Evolutionary conservation across 345 rosid genomes (phyloP), one percentile per base, ranked within the genome.

Genomic region (Eucalyptus decipiens): DNA sequence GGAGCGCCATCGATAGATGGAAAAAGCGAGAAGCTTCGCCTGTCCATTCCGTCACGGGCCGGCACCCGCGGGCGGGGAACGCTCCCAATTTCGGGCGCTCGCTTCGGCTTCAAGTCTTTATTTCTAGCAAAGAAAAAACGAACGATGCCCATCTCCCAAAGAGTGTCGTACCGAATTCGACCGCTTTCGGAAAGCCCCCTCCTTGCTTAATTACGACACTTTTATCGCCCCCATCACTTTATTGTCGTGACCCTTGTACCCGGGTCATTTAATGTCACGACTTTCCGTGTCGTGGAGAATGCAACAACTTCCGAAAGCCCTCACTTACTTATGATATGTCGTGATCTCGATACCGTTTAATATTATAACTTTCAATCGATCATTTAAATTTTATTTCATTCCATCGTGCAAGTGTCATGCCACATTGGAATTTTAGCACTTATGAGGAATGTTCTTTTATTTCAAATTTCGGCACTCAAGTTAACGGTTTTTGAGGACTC

Each of bases 321-420:
- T 1, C 14, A 6, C n/a, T n/a, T n/a, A n/a, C n/a, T n/a, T n/a
- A n/a, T n/a, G n/a, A 0, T 1, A 2, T 56, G 12, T 56, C 1
- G 3, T 24, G 28, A 56, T 23, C 30, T 1, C 1, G 5, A 21
- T 56, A 9, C 13, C 62, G 0, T 56, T 23, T 23, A 4, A 24
- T 56, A 1, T 56, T 24, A 24, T 56, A 56, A 56, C 30, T 56
- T 56, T 4, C 13, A 9, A 56, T 56, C 4, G 0, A 56, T 2
- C 58, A 4, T 24, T 56, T 56, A 10, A 56, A 8, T 24, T 10
- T 9, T 0, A 10, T 24, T 24, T 10, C 28, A 10, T 56, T 24
- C 6, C 28, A 24, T 56, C 1, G n/a, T n/a, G 0, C 6, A 2
- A 56, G 12, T 0, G 0, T 24, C 0, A 10, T 0, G 62, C 0